Conservation (phyloP, 805 yeast species). For the Saturnispora besseyi region DNA sequence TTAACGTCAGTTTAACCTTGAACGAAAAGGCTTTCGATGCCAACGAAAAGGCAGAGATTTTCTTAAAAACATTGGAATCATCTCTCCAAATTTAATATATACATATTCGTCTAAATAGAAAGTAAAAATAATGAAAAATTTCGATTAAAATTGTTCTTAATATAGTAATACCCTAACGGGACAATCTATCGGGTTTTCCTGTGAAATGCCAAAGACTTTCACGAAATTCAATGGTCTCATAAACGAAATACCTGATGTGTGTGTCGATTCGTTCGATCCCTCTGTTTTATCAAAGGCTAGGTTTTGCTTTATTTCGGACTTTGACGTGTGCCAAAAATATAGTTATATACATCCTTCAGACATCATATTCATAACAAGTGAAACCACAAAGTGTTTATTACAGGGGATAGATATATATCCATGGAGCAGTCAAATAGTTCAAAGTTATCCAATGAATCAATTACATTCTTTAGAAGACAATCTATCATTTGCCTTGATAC, state of each 20-base stretch:
- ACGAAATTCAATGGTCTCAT: slow-evolving; percentile 13
- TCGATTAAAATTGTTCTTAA: background rate
- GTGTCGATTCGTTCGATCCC: slow-evolving; percentile 14
- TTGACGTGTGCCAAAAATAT: slow-evolving; percentile 14
- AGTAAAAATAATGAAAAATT: background rate
- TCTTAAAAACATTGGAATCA: slow-evolving; percentile 18
- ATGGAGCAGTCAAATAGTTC: background rate
- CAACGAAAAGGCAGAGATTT: slow-evolving; percentile 36
- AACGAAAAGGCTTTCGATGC: slow-evolving; percentile 36
- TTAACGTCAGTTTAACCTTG: slow-evolving; percentile 29
- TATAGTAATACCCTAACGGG: background rate
- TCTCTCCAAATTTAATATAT: background rate
- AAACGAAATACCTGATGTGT: slow-evolving; percentile 7
- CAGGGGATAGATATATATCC: background rate
- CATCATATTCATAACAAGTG: background rate
- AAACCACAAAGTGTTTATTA: slow-evolving; percentile 3
- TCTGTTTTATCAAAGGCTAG: background rate
- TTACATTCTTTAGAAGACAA: background rate
- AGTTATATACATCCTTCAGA: slow-evolving; percentile 1
- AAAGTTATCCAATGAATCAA: background rate
- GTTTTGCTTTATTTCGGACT: slow-evolving; percentile 16
- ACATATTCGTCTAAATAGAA: background rate
- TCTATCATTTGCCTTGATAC: slow-evolving; percentile 12
- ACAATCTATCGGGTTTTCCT: too few species aligned
- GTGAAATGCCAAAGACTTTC: background rate